Evolutionary conservation across 306 rosid species (phyloP).

Genomic region (Cucurbita argyrosperma): DNA sequence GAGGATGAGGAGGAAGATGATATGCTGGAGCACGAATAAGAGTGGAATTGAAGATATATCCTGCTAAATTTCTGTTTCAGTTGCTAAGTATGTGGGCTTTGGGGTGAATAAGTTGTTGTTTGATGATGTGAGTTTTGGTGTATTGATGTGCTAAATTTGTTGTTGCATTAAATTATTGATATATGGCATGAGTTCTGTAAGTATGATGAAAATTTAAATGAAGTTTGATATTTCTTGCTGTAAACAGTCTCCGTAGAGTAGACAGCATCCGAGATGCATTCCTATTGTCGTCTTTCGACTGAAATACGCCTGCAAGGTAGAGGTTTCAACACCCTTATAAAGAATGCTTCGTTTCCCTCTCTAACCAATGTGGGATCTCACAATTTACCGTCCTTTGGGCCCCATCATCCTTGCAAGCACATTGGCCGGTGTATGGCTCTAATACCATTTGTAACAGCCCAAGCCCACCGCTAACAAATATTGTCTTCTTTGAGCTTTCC

Average conservation of each 20-base stretch:
- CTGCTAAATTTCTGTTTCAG: not conserved
- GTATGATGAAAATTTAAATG: not conserved
- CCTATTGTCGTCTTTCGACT: not conserved
- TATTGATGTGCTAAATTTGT: not conserved
- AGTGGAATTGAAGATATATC: not conserved
- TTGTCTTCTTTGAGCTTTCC: too few species aligned
- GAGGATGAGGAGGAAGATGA: constrained; percentile 31
- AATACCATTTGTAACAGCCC: too few species aligned
- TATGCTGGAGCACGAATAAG: constrained; percentile 10
- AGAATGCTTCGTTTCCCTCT: too few species aligned
- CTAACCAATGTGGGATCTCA: too few species aligned
- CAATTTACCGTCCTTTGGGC: too few species aligned
- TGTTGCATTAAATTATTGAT: constrained; percentile 3
- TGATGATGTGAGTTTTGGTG: not conserved
- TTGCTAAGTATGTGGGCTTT: not conserved
- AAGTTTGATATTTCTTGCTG: not conserved
- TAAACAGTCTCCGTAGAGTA: not conserved
- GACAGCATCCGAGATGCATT: not conserved
- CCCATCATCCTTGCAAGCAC: too few species aligned
- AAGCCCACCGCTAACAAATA: too few species aligned
- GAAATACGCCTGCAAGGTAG: too few species aligned
- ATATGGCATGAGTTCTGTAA: not conserved
- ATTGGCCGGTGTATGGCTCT: too few species aligned
- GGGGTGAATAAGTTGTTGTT: constrained; percentile 7
- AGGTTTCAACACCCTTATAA: too few species aligned